These are phyloP conservation scores for Suillus decipiens DNA, from an alignment of 768 basidiomycete genomes.

Conservation along the genomic window DNA sequence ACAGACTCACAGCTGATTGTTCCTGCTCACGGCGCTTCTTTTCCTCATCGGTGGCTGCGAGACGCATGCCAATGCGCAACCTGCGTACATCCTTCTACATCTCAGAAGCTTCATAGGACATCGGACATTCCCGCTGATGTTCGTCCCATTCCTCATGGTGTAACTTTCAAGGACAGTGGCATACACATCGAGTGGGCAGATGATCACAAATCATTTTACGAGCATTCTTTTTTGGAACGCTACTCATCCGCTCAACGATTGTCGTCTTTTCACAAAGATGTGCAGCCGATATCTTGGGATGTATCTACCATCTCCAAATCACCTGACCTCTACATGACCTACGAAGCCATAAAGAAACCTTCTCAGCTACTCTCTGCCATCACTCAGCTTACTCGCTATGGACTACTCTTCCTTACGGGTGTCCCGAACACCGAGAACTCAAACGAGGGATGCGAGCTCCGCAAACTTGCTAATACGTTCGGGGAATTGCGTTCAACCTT, in stretches of 20 bases:
- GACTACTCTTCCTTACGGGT: slow-evolving; percentile 69
- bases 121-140: slow-evolving; percentile 62
- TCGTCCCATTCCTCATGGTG: slow-evolving; percentile 42
- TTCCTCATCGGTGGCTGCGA: slow-evolving; percentile 79
- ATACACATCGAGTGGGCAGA: slow-evolving; percentile 57
- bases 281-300: slow-evolving; percentile 47
- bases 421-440: slow-evolving; percentile 67
- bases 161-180: slow-evolving; percentile 45
- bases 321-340: slow-evolving; percentile 55
- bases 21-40: slow-evolving; percentile 39
- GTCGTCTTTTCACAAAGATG: slow-evolving; percentile 47
- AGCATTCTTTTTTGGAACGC: slow-evolving; percentile 46
- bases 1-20: slow-evolving; percentile 16
- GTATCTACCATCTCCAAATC: slow-evolving; percentile 35
- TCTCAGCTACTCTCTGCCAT: slow-evolving; percentile 58
- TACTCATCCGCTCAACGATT: slow-evolving; percentile 44
- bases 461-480: slow-evolving; percentile 63
- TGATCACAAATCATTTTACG: slow-evolving; percentile 60
- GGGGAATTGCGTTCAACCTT: slow-evolving; percentile 84
- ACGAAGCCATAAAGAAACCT: slow-evolving; percentile 48
- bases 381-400: slow-evolving; percentile 68
- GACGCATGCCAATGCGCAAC: slow-evolving; percentile 76
- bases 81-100: slow-evolving; percentile 77
- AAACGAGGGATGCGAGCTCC: slow-evolving; percentile 65
- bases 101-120: slow-evolving; percentile 74